Evolutionary conservation across 2,329 filamentous ascomycete species (phyloP).

Genomic region (Bipolaris gigantea): DNA sequence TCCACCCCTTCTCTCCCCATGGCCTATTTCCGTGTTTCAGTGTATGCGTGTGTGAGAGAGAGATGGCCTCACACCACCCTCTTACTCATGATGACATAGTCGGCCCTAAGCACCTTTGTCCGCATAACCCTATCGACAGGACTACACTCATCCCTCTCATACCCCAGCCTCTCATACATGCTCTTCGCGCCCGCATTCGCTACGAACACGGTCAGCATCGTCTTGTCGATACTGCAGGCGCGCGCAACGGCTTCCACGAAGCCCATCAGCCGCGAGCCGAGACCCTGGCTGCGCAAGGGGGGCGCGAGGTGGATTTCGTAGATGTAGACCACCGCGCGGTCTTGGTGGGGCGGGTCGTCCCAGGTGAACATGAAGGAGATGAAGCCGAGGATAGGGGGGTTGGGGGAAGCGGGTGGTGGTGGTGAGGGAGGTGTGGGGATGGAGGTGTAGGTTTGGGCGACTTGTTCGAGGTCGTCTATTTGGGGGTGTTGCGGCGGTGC

Average conservation of each 20-base stretch:
- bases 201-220: constrained; percentile 74
- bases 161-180: constrained; percentile 67
- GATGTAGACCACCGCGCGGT: constrained; percentile 70
- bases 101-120: constrained; percentile 21
- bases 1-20: no score
- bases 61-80: no score
- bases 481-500: not conserved
- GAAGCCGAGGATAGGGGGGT: constrained; percentile 44
- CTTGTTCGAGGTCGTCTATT: not conserved
- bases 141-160: constrained; percentile 55
- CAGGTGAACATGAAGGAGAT: constrained; percentile 68
- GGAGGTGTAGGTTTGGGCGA: not conserved
- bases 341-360: constrained; percentile 54
- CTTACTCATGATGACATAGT: constrained; percentile 34
- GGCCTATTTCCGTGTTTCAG: no score
- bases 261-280: constrained; percentile 63
- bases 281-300: constrained; percentile 61
- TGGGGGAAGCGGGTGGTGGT: not conserved
- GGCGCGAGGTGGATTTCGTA: constrained; percentile 74
- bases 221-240: constrained; percentile 61
- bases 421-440: not conserved
- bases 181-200: constrained; percentile 59
- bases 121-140: constrained; percentile 50
- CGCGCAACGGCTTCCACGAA: constrained; percentile 58
- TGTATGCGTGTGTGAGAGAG: no score